Evolutionary conservation across 1,284 basidiomycete genomes (phyloP), one percentile per base, ranked within the genome.

Genomic region (Schizophyllum commune): DNA sequence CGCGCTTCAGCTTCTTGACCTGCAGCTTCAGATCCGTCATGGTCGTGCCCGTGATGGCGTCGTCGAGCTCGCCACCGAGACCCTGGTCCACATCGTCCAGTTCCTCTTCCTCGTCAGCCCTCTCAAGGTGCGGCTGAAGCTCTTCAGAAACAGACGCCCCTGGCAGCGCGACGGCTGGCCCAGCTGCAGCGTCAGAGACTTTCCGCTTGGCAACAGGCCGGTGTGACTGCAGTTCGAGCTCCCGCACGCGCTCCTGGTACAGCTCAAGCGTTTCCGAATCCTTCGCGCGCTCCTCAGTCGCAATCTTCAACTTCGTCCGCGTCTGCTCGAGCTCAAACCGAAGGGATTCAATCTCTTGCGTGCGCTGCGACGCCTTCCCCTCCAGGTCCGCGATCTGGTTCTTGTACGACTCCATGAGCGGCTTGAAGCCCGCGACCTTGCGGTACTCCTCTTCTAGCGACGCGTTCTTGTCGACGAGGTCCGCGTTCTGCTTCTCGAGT

Each of bases 341-440:
- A 17, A 92, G 75, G 0, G 82, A 79, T 61, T 93, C 88, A 22
- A 86, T 81, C 70, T 96, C 90, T 66, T 88, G 84, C 56, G 79
- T 81, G 55, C 85, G 85, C 17, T 79, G 68, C 0, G 86, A 83
- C 47, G 78, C 74, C 70, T 91, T 93, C 52, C 80, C 72, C 73
- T 97, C 94, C 19, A 97, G 80, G 8, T 92, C 87, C 15, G 85
- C 79, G 57, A 98, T 91, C 68, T 96, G 94, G 27, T 78, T 82
- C 74, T 94, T 96, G 79, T 97, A 97, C 4, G 91, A 92, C 66
- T 98, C 95, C 84, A 95, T 89, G 54, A 96, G 79, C 1, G 92
- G 89, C 73, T 92, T 95, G 77, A 91, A 93, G 1, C 88, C 85
- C 0, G 89, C 84, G 11, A 95, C 87, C 69, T 93, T 94, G 70